Percentiles rank a stretch among this genome's conserved stretches.
Conservation (phyloP, 73 alveolate species). For the Durusdinium trenchii region DNA sequence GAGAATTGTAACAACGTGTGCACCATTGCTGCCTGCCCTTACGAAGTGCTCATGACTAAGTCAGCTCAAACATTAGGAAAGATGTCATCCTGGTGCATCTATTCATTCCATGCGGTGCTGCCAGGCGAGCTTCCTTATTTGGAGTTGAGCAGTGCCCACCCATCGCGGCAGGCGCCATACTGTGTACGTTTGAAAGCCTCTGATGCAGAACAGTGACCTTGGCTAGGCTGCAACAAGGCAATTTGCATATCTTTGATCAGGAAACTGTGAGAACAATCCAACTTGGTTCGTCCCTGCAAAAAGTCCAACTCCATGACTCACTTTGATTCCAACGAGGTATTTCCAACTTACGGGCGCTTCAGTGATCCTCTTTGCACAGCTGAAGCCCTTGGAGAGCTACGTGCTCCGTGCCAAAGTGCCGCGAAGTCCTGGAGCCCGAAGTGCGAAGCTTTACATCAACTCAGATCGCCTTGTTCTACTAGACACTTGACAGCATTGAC, state of each 20-base stretch:
- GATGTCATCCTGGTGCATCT: too few species aligned
- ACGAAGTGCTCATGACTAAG: too few species aligned
- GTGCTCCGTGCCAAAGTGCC: constrained; percentile 61
- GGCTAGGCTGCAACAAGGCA: not conserved
- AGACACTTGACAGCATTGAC: not conserved
- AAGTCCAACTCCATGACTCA: not conserved
- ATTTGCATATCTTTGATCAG: not conserved
- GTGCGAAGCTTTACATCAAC: constrained; percentile 51
- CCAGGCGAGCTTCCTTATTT: constrained; percentile 44
- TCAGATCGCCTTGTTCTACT: constrained; percentile 56
- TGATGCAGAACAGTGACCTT: constrained; percentile 54
- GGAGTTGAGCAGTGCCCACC: constrained; percentile 84
- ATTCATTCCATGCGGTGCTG: not conserved
- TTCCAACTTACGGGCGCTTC: constrained; percentile 58
- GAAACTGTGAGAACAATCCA: not conserved
- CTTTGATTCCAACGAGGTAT: not conserved
- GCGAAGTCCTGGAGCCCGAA: constrained; percentile 19
- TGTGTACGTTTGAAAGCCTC: constrained; percentile 44
- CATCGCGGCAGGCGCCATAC: constrained; percentile 75
- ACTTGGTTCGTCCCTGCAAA: not conserved
- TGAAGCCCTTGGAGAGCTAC: constrained; percentile 68
- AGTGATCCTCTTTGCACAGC: constrained; percentile 70
- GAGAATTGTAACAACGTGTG: too few species aligned
- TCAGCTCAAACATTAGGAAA: too few species aligned
- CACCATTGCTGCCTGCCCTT: too few species aligned